Percentiles rank a stretch among this genome's conserved stretches.
Conservation (phyloP, 2,329 filamentous ascomycete species). For the Epicoccum sorghinum region DNA sequence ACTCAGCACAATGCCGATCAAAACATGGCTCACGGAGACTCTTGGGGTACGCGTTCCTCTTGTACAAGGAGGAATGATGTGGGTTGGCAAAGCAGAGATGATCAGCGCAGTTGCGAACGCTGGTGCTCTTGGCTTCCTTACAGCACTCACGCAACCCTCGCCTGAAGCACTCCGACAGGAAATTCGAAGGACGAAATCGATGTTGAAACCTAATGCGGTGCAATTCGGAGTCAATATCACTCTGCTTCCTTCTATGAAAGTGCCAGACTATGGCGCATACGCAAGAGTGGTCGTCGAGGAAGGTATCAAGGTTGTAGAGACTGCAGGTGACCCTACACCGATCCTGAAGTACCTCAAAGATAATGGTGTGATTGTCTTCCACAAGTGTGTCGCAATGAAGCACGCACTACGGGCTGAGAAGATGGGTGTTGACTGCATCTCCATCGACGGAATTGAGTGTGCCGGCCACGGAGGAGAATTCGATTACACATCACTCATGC, state of each 20-base stretch:
- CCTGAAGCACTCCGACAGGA: conserved; percentile 34
- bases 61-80: conserved; percentile 56
- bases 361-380: conserved; percentile 31
- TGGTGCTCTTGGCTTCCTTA: conserved; percentile 60
- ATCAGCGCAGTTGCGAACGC: conserved; percentile 61
- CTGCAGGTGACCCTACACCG: conserved; percentile 35
- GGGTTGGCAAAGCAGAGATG: conserved; percentile 61
- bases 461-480: conserved; percentile 57
- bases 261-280: conserved; percentile 36
- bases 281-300: conserved; percentile 33
- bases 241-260: conserved; percentile 34
- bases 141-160: conserved; percentile 49
- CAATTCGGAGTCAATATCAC: conserved; percentile 47
- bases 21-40: conserved; percentile 36
- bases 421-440: conserved; percentile 33
- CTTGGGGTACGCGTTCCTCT: conserved; percentile 32
- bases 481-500: conserved; percentile 61
- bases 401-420: conserved; percentile 35
- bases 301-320: conserved; percentile 36
- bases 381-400: conserved; percentile 36
- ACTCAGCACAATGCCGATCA: conserved; percentile 30
- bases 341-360: conserved; percentile 36
- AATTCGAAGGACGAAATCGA: conserved; percentile 27
- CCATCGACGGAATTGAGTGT: conserved; percentile 38
- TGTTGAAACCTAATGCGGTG: conserved; percentile 46